Evolutionary conservation across 441 rosid genomes (phyloP).

Genomic region (Adansonia rubrostipa): DNA sequence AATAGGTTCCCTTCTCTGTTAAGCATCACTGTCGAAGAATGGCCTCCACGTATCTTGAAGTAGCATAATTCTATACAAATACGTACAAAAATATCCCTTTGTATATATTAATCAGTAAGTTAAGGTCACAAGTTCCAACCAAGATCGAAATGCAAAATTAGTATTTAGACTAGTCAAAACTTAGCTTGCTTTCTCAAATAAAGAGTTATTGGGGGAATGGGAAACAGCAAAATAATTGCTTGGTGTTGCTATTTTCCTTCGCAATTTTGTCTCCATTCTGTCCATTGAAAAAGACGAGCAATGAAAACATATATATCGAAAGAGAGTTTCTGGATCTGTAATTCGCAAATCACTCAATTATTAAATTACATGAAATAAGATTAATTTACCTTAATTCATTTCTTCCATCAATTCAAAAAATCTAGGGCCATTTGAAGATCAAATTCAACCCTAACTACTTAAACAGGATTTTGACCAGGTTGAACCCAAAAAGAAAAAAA

Average conservation of each 20-base stretch:
- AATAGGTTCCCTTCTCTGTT: background rate
- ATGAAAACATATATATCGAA: slow-evolving; percentile 4
- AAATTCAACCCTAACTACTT: background rate
- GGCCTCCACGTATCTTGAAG: background rate
- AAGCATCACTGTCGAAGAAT: background rate
- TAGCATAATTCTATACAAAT: background rate
- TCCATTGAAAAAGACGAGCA: background rate
- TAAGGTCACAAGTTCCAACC: slow-evolving; percentile 18
- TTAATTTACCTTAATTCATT: too few relatives aligned
- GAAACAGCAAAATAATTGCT: slow-evolving; percentile 21
- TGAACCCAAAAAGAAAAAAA: too few relatives aligned
- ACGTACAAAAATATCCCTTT: background rate
- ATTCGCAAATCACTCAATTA: background rate
- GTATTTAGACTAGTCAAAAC: slow-evolving; percentile 7
- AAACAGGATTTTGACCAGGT: background rate
- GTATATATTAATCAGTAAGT: background rate
- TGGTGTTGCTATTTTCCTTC: slow-evolving; percentile 1
- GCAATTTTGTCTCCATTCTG: slow-evolving; percentile 28
- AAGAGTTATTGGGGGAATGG: slow-evolving; percentile 31
- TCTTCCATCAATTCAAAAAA: too few relatives aligned
- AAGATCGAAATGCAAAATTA: background rate
- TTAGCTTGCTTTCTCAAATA: slow-evolving; percentile 26
- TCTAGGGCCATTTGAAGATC: background rate
- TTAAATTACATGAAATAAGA: too few relatives aligned
- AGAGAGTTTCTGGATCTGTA: background rate